phyloP scores from a whole-genome alignment of 140 eudicot species.

The Ambrosia hybrid region DNA sequence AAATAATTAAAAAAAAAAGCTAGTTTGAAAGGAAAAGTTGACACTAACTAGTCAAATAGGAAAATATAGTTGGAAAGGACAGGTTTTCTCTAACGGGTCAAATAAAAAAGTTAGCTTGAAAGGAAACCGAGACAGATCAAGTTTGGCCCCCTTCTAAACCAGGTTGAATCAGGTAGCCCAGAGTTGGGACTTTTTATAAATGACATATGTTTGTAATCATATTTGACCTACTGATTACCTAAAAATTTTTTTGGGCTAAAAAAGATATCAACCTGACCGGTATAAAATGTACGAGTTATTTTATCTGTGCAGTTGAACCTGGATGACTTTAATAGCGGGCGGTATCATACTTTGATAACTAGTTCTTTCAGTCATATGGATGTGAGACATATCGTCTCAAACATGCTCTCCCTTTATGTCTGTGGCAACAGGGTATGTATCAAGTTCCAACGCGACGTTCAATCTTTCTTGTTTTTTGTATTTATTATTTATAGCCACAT shows the following conservation, averaged over 20 bases:
- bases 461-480: background rate
- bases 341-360: slow-evolving; percentile 73
- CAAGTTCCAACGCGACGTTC: slow-evolving; percentile 2
- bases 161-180: background rate
- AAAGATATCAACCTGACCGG: background rate
- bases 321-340: slow-evolving; percentile 62
- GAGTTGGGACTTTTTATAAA: background rate
- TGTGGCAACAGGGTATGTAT: slow-evolving; percentile 67
- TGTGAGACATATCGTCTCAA: slow-evolving; percentile 47
- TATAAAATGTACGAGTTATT: background rate
- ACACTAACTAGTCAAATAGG: no score
- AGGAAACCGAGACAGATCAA: background rate
- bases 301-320: slow-evolving; percentile 51
- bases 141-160: no score
- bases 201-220: background rate
- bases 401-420: slow-evolving; percentile 78
- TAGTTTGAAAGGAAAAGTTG: no score
- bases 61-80: background rate
- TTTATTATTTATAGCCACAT: background rate
- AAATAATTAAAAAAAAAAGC: no score
- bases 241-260: background rate
- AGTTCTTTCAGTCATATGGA: slow-evolving; percentile 72
- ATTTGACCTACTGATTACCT: background rate
- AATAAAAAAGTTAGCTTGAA: background rate
- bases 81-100: background rate